phyloP scores from a whole-genome alignment of 495 filamentous ascomycete genomes.

The Neurospora terricola region DNA sequence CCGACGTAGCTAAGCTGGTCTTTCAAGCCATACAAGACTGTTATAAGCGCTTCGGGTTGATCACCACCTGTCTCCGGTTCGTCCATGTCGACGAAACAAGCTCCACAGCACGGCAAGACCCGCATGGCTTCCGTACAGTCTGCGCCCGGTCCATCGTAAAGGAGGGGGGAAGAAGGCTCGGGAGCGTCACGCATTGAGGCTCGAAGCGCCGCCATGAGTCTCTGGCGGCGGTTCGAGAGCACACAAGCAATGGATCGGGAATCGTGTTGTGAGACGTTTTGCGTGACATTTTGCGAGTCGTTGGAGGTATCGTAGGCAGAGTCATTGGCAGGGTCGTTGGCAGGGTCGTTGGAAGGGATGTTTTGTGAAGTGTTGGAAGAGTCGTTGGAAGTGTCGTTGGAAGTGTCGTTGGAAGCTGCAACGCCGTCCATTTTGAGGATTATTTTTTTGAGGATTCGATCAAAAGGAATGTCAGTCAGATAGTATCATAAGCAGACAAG shows the following conservation, averaged over 20 bases:
- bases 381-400: not conserved
- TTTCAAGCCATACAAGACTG: not conserved
- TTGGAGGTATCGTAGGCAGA: not conserved
- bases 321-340: not conserved
- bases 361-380: not conserved
- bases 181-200: not conserved
- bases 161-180: not conserved
- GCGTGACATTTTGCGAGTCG: not conserved
- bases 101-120: not conserved
- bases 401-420: not conserved
- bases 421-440: not conserved
- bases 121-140: not conserved
- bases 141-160: not conserved
- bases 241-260: not conserved
- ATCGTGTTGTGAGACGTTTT: not conserved
- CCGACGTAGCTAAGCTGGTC: not conserved
- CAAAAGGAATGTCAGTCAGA: not conserved
- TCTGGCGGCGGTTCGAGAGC: not conserved
- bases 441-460: not conserved
- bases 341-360: not conserved
- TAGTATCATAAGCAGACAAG: not conserved
- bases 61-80: not conserved
- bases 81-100: not conserved
- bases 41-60: not conserved
- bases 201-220: not conserved